A percentile compares a stretch with the other conserved stretches of the same genome.
phyloP scores from a whole-genome alignment of 495 filamentous ascomycete species.

The Talaromyces adpressus region DNA sequence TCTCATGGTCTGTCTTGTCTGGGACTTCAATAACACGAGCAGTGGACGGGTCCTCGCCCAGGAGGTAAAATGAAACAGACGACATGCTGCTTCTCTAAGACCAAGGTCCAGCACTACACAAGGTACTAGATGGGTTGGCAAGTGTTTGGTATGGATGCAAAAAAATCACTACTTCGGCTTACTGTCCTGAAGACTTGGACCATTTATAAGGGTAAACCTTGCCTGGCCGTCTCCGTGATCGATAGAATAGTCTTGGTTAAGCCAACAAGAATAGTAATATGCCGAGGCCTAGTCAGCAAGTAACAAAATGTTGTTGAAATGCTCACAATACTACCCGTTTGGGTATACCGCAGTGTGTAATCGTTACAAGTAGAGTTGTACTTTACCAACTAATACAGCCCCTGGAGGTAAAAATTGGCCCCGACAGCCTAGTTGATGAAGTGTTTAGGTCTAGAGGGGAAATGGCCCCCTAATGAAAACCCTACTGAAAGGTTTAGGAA shows the following conservation, averaged over 20 bases:
- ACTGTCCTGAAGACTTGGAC: background rate
- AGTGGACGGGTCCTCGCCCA: slow-evolving; percentile 34
- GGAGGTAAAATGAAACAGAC: slow-evolving; percentile 32
- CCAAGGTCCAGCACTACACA: background rate
- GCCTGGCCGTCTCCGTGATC: background rate
- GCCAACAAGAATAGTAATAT: background rate
- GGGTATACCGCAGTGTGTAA: background rate
- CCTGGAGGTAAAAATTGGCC: background rate
- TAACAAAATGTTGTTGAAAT: background rate
- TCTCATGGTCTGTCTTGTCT: background rate
- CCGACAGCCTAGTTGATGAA: background rate
- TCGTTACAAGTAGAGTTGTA: background rate
- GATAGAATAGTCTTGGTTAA: background rate
- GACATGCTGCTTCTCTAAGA: slow-evolving; percentile 17
- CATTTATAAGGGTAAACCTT: slow-evolving; percentile 2
- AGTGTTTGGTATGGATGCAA: background rate
- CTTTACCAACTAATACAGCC: background rate
- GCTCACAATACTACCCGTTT: background rate
- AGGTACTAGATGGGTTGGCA: background rate
- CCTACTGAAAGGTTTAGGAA: background rate
- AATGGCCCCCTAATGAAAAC: background rate
- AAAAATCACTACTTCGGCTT: background rate
- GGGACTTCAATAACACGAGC: background rate
- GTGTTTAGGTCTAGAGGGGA: background rate
- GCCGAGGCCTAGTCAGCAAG: background rate